A percentile compares a stretch with the other conserved stretches of the same genome.
Evolutionary conservation across 2,329 filamentous ascomycete genomes (phyloP).

Genomic region (Byssoonygena ceratinophila): DNA sequence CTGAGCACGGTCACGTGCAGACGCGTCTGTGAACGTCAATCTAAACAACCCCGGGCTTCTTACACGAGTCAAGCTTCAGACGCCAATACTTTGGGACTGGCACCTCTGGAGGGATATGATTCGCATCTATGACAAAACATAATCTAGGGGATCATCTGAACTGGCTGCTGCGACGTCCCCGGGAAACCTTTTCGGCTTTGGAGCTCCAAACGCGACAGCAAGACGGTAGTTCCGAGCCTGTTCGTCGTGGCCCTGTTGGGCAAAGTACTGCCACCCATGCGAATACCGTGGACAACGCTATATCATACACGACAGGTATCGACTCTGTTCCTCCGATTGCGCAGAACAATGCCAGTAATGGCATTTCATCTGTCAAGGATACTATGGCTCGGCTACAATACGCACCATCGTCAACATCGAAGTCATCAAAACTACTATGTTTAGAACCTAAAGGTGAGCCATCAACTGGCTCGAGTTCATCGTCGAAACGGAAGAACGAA

Average conservation of each 20-base stretch:
- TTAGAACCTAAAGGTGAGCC: constrained; percentile 13
- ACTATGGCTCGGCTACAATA: constrained; percentile 39
- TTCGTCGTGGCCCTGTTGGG: constrained; percentile 11
- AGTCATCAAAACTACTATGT: constrained; percentile 32
- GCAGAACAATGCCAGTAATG: constrained; percentile 11
- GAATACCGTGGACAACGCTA: neutral
- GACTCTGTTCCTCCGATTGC: neutral
- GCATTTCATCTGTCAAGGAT: constrained; percentile 19
- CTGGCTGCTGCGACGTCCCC: constrained; percentile 38
- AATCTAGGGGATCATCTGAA: constrained; percentile 38
- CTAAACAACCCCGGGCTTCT: neutral
- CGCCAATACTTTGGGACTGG: neutral
- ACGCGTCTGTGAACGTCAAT: constrained; percentile 9
- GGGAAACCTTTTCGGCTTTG: constrained; percentile 26
- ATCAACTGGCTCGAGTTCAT: constrained; percentile 18
- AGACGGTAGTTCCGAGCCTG: constrained; percentile 13
- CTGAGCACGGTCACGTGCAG: constrained; percentile 13
- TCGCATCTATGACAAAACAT: constrained; percentile 40
- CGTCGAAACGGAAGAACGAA: constrained; percentile 18
- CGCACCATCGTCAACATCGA: constrained; percentile 31
- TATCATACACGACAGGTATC: neutral
- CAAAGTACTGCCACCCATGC: neutral
- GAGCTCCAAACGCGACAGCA: constrained; percentile 23
- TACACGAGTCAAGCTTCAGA: neutral
- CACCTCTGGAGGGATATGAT: constrained; percentile 18